Evolutionary conservation across 108 stramenopile species (phyloP), one percentile per base, ranked within the genome.

Genomic region (Skeletonema marinoi): DNA sequence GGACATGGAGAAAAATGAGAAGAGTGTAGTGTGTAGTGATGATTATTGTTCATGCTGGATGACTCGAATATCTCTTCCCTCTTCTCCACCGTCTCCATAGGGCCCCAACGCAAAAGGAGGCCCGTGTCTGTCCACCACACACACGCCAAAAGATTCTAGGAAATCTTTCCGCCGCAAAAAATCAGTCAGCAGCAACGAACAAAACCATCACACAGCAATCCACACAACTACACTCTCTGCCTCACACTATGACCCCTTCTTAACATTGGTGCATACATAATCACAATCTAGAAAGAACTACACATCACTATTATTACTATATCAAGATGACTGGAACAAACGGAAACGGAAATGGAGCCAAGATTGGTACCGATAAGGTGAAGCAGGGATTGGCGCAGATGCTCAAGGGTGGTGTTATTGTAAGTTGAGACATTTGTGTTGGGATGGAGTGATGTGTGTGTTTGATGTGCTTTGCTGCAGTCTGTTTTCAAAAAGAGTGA

Each of bases 391-490:
- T 98, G 33, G 98, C 98, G 0, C 95, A 97, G 74, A 98, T 98
- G 98, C 88, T 98, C 75, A 98, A 98, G 88, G 98, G 98, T 11
- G 98, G 98, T 33, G 98, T 97, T 3, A 97, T 98, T 74, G 95
- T 96, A 87, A 92, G 92, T 96, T 77, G 32, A 21, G 17, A 9
- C 11, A 2, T 6, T 75, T n/a, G 42, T 62, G 33, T 69, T 25
- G 25, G 25, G 25, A 25, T 25, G 25, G 25, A 19, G 6, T 1
- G 35, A 6, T 36, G 6, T 44, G 14, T 44, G 42, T 44, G 14
- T 44, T 16, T 36, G 35, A 36, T 36, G 35, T 44, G 42, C 42
- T 16, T 44, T 44, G 42, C 1, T 44, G 42, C 42, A 36, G 25
- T 36, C 35, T 36, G 35, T 6, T 36, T 36, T 36, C 35, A 36